Conservation (phyloP, 2,329 filamentous ascomycete species). For the Trichoderma aggressivum region DNA sequence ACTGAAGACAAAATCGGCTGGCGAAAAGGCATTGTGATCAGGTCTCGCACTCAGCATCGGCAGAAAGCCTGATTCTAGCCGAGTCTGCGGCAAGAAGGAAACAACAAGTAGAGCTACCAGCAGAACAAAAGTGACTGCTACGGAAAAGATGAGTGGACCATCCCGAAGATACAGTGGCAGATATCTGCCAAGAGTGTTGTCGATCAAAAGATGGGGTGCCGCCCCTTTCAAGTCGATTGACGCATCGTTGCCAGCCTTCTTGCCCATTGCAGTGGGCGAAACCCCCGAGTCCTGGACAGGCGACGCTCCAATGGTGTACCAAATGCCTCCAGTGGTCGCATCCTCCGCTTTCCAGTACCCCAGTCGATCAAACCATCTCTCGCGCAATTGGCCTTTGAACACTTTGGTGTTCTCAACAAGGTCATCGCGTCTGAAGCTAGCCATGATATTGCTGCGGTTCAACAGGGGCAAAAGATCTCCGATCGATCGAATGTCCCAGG, state of each 20-base stretch:
- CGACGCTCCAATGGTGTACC: slow-evolving; percentile 69
- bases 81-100: slow-evolving; percentile 69
- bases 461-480: slow-evolving; percentile 78
- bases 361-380: slow-evolving; percentile 64
- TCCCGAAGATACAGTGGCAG: slow-evolving; percentile 75
- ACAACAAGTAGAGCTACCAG: slow-evolving; percentile 70
- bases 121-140: slow-evolving; percentile 57
- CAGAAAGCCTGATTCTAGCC: slow-evolving; percentile 66
- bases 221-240: slow-evolving; percentile 33
- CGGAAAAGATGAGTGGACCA: slow-evolving; percentile 62
- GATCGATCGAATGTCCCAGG: slow-evolving; percentile 80
- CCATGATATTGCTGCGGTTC: slow-evolving; percentile 73
- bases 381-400: slow-evolving; percentile 51
- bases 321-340: slow-evolving; percentile 60
- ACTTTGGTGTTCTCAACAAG: slow-evolving; percentile 48
- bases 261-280: slow-evolving; percentile 27
- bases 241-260: slow-evolving; percentile 31
- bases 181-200: slow-evolving; percentile 52
- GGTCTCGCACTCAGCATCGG: slow-evolving; percentile 64
- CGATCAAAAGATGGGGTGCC: slow-evolving; percentile 22
- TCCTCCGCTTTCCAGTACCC: slow-evolving; percentile 80
- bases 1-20: slow-evolving; percentile 83
- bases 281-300: slow-evolving; percentile 25
- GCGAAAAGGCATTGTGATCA: slow-evolving; percentile 65
- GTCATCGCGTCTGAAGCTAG: slow-evolving; percentile 68